Evolutionary conservation across 345 rosid genomes (phyloP), one percentile per base, ranked within the genome.

Genomic region (Cochlearia excelsa): DNA sequence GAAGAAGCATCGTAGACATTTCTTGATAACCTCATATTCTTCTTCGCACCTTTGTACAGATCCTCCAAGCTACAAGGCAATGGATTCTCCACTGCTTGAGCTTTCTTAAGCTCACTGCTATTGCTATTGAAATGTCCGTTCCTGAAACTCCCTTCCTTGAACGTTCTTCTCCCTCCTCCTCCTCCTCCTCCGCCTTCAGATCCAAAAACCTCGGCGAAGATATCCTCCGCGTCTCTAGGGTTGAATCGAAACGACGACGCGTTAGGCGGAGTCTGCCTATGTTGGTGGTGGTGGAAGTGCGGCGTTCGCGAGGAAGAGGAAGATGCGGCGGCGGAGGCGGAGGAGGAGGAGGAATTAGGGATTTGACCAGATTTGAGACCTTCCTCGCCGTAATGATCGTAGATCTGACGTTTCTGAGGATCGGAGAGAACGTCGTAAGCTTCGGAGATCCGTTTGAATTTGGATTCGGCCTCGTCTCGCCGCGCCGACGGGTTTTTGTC

Each of bases 401-500:
- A 92, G 95, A 88, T 88, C 95, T 86, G 96, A 10, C 96, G 88
- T 66, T 91, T 91, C 61, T 75, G 82, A 0, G 88, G 91, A 39
- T 86, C 88, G 51, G 83, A 79, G 10, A 88, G 78, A 46, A 88
- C 91, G 50, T 83, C 85, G 70, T 83, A 86, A 3, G 98, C 98
- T 54, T 91, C 98, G 9, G 98, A 91, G 65, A 91, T 86, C 71
- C 79, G 90, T 73, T 91, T 91, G 84, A 88, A 91, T 69, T 88
- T 91, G 51, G 90, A 82, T 47, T 91, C 95, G 0, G 98, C 96
- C 56, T 91, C 96, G 5, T 75, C 74, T 16, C 96, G 30, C 58
- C 63, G 72, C 30, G 73, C 28, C 2, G 89, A 55, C 26, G 95
- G 98, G 74, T 86, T 84, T 81, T 92, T 92, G 59, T 92, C 98